Percentiles rank a stretch among this genome's conserved stretches.
phyloP scores from a whole-genome alignment of 345 rosid genomes.

The Citrus unshiu region DNA sequence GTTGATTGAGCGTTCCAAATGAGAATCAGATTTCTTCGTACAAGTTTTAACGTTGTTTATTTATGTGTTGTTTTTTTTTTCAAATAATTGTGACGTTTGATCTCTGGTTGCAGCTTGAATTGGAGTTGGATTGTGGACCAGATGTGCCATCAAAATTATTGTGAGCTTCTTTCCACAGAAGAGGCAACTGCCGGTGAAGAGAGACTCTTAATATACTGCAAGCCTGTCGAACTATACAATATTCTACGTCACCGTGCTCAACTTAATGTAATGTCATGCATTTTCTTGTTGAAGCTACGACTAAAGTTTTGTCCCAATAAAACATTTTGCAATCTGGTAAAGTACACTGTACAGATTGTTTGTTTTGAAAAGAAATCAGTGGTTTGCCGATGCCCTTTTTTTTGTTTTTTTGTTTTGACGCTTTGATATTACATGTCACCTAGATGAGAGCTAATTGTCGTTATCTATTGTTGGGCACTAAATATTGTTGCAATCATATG shows the following conservation, averaged over 20 bases:
- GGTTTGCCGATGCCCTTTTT: background rate
- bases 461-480: background rate
- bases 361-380: background rate
- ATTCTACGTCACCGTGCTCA: constrained; percentile 61
- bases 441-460: background rate
- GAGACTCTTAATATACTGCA: constrained; percentile 67
- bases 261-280: constrained; percentile 40
- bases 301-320: background rate
- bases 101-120: constrained; percentile 2
- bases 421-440: background rate
- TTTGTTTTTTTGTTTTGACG: background rate
- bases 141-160: constrained; percentile 74
- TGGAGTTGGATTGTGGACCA: constrained; percentile 16
- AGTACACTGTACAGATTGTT: background rate
- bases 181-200: constrained; percentile 66
- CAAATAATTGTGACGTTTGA: background rate
- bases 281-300: constrained; percentile 6
- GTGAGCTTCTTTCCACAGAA: constrained; percentile 54
- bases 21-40: background rate
- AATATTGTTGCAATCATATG: background rate
- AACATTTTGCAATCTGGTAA: background rate
- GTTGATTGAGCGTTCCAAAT: background rate
- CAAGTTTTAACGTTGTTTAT: background rate
- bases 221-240: constrained; percentile 80
- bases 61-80: background rate